Percentiles rank a stretch among this genome's conserved stretches.
Conservation (phyloP, 768 basidiomycete species). For the Pseudohyphozyma bogoriensis region DNA sequence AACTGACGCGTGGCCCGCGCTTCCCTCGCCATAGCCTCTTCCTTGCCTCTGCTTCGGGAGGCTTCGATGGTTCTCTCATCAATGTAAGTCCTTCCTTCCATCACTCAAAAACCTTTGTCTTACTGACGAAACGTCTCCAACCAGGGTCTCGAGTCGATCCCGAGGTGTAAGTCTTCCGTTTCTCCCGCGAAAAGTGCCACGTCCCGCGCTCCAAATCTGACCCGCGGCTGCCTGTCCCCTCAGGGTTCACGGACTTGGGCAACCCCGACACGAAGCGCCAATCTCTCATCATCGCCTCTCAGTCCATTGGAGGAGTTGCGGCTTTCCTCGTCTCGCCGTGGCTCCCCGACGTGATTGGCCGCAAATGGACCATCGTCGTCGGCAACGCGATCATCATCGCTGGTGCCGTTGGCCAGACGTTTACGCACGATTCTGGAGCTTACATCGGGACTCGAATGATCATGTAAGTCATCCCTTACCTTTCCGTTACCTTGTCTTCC, state of each 20-base stretch:
- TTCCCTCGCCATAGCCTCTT: not conserved
- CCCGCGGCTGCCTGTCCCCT: not conserved
- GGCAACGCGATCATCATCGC: not conserved
- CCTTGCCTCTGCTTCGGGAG: not conserved
- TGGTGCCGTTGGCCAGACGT: not conserved
- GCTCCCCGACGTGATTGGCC: not conserved
- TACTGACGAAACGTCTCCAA: too few relatives aligned
- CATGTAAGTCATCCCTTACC: not conserved
- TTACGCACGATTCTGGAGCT: not conserved
- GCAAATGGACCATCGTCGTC: not conserved
- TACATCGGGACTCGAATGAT: slow-evolving; percentile 11
- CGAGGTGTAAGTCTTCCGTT: not conserved
- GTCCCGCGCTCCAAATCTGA: too few relatives aligned
- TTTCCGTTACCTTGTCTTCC: slow-evolving; percentile 3
- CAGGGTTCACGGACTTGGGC: not conserved
- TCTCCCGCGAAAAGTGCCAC: not conserved
- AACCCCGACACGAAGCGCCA: slow-evolving; percentile 1
- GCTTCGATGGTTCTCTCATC: slow-evolving; percentile 5
- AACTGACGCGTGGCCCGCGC: not conserved
- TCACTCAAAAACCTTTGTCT: too few relatives aligned
- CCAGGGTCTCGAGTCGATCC: not conserved
- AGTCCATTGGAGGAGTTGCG: slow-evolving; percentile 5
- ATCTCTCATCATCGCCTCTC: not conserved
- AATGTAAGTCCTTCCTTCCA: too few relatives aligned
- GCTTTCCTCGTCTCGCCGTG: slow-evolving; percentile 1